A percentile compares a stretch with the other conserved stretches of the same genome.
phyloP scores from a whole-genome alignment of 2,329 filamentous ascomycete species.

The Fusarium coicis region DNA sequence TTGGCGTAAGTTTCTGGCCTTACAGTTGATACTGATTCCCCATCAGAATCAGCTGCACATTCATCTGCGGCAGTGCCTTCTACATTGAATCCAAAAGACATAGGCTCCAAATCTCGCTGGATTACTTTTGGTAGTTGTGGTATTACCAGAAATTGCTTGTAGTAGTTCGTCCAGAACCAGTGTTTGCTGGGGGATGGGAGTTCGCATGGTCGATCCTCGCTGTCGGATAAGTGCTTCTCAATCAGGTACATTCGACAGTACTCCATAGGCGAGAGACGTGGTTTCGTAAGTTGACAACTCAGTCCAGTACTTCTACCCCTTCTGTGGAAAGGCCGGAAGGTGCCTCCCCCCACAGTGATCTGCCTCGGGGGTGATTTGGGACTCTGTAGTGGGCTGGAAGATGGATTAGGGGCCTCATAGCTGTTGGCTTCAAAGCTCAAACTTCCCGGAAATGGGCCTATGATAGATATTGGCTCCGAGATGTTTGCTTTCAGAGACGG shows the following conservation, averaged over 20 bases:
- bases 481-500: conserved; percentile 39
- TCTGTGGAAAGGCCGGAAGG: neutral
- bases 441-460: neutral
- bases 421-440: neutral
- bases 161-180: conserved; percentile 50
- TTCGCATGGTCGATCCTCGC: conserved; percentile 41
- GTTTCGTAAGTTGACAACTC: conserved; percentile 33
- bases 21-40: conserved; percentile 35
- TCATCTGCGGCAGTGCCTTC: neutral
- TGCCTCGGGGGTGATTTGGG: neutral
- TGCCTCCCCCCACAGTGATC: neutral
- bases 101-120: conserved; percentile 23
- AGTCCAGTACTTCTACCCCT: neutral
- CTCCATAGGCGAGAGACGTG: conserved; percentile 55
- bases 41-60: conserved; percentile 26
- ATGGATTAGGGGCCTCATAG: neutral
- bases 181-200: conserved; percentile 45
- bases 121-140: conserved; percentile 47
- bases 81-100: too few species aligned
- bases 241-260: conserved; percentile 51
- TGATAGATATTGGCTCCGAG: conserved; percentile 36
- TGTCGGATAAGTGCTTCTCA: conserved; percentile 46
- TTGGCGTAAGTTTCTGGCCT: conserved; percentile 5
- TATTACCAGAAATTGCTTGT: conserved; percentile 53
- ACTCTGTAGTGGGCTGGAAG: neutral